Evolutionary conservation across 2,329 filamentous ascomycete species (phyloP).

Genomic region (Escovopsis sp.): DNA sequence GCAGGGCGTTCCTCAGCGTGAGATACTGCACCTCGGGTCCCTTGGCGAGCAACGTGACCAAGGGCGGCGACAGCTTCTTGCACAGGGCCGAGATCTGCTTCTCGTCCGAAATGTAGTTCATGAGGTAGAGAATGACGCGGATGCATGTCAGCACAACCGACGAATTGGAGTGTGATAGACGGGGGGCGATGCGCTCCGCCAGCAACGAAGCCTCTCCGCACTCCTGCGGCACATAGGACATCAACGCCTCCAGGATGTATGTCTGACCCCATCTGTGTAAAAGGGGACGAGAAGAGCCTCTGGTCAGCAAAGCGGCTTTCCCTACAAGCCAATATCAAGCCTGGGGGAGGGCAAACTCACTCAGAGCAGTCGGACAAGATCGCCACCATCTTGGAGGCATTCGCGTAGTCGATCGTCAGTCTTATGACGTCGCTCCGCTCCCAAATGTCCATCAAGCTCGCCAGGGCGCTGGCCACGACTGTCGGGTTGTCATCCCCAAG

Average conservation of each 20-base stretch:
- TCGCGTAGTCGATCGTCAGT: constrained; percentile 92
- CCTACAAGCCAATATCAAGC: too few relatives aligned
- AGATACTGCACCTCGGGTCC: constrained; percentile 97
- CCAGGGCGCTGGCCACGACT: constrained; percentile 86
- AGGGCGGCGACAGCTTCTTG: constrained; percentile 82
- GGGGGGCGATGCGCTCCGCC: constrained; percentile 87
- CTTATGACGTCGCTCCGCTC: constrained; percentile 95
- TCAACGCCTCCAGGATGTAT: constrained; percentile 92
- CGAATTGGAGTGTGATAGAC: constrained; percentile 91
- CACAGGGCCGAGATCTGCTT: constrained; percentile 78
- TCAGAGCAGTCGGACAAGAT: constrained; percentile 95
- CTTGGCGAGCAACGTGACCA: constrained; percentile 90
- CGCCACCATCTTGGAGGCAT: constrained; percentile 94
- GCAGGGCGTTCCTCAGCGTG: constrained; percentile 78
- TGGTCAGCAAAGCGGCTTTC: too few relatives aligned
- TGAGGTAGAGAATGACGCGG: constrained; percentile 87
- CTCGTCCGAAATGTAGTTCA: constrained; percentile 95
- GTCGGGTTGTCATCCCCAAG: constrained; percentile 93
- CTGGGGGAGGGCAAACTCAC: constrained; percentile 34
- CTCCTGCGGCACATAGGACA: constrained; percentile 94
- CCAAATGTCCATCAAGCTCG: constrained; percentile 93
- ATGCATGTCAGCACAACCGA: constrained; percentile 93
- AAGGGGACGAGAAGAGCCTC: constrained; percentile 2
- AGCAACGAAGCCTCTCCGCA: constrained; percentile 74
- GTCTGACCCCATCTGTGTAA: constrained; percentile 81